Percentiles rank a stretch among this genome's conserved stretches.
These are phyloP conservation scores for Diospyros kaki DNA, from an alignment of 148 eudicot genomes.

Conservation along the genomic window DNA sequence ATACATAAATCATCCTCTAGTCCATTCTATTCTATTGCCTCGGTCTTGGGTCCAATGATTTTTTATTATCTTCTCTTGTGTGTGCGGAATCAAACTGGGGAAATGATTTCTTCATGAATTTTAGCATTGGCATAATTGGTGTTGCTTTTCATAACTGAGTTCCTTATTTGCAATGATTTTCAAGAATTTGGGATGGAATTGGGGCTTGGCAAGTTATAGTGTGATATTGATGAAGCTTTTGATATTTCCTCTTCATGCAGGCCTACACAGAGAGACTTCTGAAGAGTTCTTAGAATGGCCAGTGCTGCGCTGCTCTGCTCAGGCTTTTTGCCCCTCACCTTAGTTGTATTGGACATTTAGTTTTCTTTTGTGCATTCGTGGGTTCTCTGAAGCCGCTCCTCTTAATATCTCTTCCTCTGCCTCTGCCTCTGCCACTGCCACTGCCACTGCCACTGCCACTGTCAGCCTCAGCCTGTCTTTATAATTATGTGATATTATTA, in stretches of 20 bases:
- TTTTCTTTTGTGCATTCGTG: no score
- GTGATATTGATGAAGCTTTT: neutral
- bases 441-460: no score
- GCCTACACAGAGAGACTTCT: slow-evolving; percentile 20
- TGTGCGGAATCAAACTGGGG: neutral
- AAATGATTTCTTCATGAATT: neutral
- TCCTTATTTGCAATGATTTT: neutral
- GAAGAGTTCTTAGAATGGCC: slow-evolving; percentile 15
- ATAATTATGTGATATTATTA: no score
- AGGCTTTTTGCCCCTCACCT: no score
- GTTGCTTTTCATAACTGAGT: neutral
- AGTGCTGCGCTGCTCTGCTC: neutral
- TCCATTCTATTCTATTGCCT: neutral
- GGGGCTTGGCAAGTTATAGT: neutral
- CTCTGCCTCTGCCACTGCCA: no score
- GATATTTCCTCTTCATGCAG: slow-evolving; percentile 15
- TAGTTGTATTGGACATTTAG: no score
- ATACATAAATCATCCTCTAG: neutral
- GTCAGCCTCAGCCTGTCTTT: no score
- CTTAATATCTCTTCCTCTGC: no score
- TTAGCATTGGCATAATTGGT: neutral
- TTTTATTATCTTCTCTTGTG: no score
- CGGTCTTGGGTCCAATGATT: no score
- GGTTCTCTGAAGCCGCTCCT: no score
- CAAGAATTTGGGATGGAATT: neutral